These are phyloP conservation scores for Penicillium sp. DNA, from an alignment of 2,329 filamentous ascomycete species.

Conservation along the genomic window DNA sequence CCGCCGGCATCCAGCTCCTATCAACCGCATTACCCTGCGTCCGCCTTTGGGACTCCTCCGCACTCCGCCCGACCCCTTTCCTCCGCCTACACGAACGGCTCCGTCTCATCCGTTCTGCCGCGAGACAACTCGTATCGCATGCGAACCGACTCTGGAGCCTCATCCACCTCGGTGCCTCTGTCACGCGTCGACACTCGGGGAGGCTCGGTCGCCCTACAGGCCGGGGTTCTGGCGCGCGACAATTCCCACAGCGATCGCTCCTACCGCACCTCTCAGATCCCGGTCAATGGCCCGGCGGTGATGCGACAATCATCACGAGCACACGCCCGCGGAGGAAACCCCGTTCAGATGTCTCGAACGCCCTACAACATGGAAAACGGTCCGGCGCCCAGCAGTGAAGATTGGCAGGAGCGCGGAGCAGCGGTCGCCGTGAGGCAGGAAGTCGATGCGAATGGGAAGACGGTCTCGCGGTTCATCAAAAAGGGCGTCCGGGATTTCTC, in stretches of 20 bases:
- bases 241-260: conserved; percentile 62
- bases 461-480: conserved; percentile 77
- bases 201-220: conserved; percentile 53
- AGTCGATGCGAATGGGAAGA: conserved; percentile 75
- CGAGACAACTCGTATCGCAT: conserved; percentile 48
- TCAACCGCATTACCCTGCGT: conserved; percentile 40
- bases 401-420: conserved; percentile 95
- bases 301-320: conserved; percentile 72
- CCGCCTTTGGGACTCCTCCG: conserved; percentile 35
- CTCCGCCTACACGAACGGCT: conserved; percentile 43
- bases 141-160: conserved; percentile 54
- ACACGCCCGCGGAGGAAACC: conserved; percentile 46
- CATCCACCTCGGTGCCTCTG: conserved; percentile 51
- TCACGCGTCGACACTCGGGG: conserved; percentile 60
- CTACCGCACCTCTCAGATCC: conserved; percentile 58
- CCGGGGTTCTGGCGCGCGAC: conserved; percentile 60
- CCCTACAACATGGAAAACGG: conserved; percentile 55
- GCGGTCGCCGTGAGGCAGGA: conserved; percentile 77
- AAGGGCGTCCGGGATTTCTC: conserved; percentile 97
- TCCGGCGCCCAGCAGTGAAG: conserved; percentile 65
- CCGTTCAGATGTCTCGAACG: conserved; percentile 33
- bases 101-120: conserved; percentile 33
- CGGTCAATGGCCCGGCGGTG: conserved; percentile 58
- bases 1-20: conserved; percentile 40
- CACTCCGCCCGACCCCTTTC: conserved; percentile 42